Percentiles rank a stretch among this genome's conserved stretches.
Conservation (phyloP, 768 basidiomycete genomes). For the Suillus fuscotomentosus region DNA sequence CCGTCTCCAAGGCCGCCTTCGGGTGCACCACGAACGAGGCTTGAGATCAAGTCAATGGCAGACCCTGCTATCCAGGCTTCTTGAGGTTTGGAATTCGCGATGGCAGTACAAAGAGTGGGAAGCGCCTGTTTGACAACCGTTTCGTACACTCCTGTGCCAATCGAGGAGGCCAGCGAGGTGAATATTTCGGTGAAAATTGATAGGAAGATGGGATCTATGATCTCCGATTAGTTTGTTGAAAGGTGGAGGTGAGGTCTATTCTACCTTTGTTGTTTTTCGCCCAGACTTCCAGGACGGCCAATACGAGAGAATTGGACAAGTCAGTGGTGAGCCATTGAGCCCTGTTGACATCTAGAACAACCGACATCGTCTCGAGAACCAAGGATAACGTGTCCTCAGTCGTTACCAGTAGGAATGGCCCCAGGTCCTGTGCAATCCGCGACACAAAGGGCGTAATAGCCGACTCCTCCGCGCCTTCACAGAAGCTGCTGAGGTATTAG, state of each 20-base stretch:
- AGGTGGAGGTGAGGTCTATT: not conserved
- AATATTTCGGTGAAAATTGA: constrained; percentile 85
- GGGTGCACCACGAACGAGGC: constrained; percentile 65
- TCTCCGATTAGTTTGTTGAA: not conserved
- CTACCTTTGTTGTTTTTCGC: constrained; percentile 82
- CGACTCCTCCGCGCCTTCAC: constrained; percentile 55
- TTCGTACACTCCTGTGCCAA: constrained; percentile 61
- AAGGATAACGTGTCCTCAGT: constrained; percentile 89
- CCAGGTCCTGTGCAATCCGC: constrained; percentile 76
- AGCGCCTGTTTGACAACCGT: constrained; percentile 71
- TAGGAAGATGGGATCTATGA: constrained; percentile 82
- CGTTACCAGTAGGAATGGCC: constrained; percentile 77
- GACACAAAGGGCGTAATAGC: constrained; percentile 63
- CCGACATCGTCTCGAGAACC: constrained; percentile 81
- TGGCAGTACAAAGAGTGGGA: constrained; percentile 67
- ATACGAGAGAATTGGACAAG: constrained; percentile 62
- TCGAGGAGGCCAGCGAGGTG: constrained; percentile 61
- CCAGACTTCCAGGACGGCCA: constrained; percentile 79
- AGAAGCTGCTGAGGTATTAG: constrained; percentile 54
- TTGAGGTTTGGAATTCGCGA: constrained; percentile 52
- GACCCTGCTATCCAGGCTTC: constrained; percentile 79
- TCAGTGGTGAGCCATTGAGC: constrained; percentile 71
- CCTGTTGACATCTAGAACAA: constrained; percentile 71
- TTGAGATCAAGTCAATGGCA: constrained; percentile 78
- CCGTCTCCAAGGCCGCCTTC: constrained; percentile 72